Base-by-base conservation (phyloP, 768 basidiomycete species). In the Tulasnella sp. region DNA sequence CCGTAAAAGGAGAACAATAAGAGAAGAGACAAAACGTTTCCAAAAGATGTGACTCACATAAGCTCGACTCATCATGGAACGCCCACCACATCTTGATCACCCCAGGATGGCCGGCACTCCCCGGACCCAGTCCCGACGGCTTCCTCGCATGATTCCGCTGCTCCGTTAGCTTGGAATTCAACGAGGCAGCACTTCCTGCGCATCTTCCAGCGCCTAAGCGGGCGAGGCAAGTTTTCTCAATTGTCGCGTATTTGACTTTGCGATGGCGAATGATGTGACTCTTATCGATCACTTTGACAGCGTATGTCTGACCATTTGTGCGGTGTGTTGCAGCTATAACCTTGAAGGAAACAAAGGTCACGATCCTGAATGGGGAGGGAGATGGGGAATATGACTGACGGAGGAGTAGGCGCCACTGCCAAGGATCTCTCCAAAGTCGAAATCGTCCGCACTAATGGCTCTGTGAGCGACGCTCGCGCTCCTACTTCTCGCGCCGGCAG, bases 331-430 rank as follows among this genome's bases (percentile, higher is more conserved):
- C 83, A 29, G 73, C 73, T 69, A 78, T 76, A 34, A 83, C 85
- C 85, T 85, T 65, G 51, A 56, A 61, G 57, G 45, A 61, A 51
- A 48, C 5, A 10, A 48, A 48, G 25, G 25, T 27, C 5, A 49
- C 49, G 30, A 4, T 51, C 63, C 38, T 60, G 65, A 48, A 52
- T 54, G 54, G 43, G 43, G 59, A 27, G 60, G 54, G 41, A 10
- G 19, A 3, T 29, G 24, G 31, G 15, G 49, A 22, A 24, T n/a
- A 9, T 38, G 4, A 76, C 82, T 66, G 68, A 87, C 88, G 5
- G 83, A 85, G 21, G 86, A 88, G 68, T 87, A 91, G 9, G 85
- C 85, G 19, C 88, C 88, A 67, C 87, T 85, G 19, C 87, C 87
- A 2, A 90, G 74, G n/a, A 80, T 77, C 30, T 80, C 74, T 2